A percentile compares a stretch with the other conserved stretches of the same genome.
Evolutionary conservation across 2,329 filamentous ascomycete genomes (phyloP).

Genomic region (Penicillium sp.): DNA sequence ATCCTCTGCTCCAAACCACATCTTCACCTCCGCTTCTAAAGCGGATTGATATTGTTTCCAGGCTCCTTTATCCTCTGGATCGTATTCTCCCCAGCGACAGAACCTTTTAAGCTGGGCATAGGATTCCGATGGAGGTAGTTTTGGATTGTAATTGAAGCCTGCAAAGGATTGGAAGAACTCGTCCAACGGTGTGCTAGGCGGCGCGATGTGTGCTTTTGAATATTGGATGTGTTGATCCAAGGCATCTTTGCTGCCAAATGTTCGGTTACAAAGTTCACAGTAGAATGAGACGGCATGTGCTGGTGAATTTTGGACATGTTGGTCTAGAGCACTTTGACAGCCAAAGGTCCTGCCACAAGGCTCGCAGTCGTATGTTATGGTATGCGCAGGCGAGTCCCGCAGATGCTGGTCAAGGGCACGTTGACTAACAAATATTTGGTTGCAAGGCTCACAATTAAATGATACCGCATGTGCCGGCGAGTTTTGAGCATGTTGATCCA

Average conservation of each 20-base stretch:
- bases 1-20: neutral
- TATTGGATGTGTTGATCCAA: neutral
- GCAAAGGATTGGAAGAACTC: neutral
- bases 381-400: neutral
- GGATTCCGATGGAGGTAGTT: neutral
- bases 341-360: neutral
- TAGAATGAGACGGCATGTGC: neutral
- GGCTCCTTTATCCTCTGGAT: neutral
- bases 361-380: neutral
- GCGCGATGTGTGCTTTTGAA: neutral
- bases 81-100: neutral
- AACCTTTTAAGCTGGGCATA: neutral
- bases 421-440: too few relatives aligned
- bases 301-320: neutral
- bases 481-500: too few relatives aligned
- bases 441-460: too few relatives aligned
- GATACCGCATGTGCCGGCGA: too few relatives aligned
- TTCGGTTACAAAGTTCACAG: neutral
- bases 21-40: neutral
- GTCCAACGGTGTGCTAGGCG: neutral
- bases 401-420: neutral
- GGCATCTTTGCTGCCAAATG: neutral
- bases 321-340: neutral
- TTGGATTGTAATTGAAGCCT: neutral
- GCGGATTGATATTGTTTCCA: neutral